Evolutionary conservation across 257 asterid genomes (phyloP).

Genomic region (Solanum commersonii): DNA sequence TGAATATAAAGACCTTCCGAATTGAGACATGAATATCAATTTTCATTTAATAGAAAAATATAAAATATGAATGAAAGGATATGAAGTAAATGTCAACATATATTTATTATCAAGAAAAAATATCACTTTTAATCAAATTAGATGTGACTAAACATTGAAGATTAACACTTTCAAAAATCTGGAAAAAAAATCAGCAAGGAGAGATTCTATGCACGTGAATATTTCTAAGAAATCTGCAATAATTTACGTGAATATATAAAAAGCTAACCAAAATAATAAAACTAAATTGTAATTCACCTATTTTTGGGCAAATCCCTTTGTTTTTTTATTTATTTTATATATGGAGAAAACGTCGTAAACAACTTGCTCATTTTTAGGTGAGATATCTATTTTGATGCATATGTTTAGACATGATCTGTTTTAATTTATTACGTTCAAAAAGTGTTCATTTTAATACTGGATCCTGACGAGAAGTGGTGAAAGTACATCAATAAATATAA

Average conservation of each 20-base stretch:
- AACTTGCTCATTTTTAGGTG: not conserved
- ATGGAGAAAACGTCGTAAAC: not conserved
- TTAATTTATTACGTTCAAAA: not conserved
- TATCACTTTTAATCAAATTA: no score
- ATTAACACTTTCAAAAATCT: not conserved
- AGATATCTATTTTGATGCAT: not conserved
- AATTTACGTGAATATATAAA: no score
- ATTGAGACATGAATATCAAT: not conserved
- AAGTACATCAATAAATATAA: not conserved
- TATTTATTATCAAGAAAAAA: not conserved
- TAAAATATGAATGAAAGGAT: not conserved
- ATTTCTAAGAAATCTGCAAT: no score
- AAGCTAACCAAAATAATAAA: no score
- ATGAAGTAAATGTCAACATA: not conserved
- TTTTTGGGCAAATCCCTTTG: not conserved
- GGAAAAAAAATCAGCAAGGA: no score
- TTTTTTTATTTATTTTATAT: no score
- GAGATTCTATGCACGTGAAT: no score
- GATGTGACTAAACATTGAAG: not conserved
- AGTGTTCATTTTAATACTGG: no score
- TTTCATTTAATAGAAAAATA: not conserved
- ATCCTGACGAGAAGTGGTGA: not conserved
- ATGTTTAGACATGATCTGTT: not conserved
- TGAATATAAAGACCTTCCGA: not conserved
- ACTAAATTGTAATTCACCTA: not conserved